Evolutionary conservation across 805 yeast genomes (phyloP), one percentile per base, ranked within the genome.

Genomic region (Candida piceae): DNA sequence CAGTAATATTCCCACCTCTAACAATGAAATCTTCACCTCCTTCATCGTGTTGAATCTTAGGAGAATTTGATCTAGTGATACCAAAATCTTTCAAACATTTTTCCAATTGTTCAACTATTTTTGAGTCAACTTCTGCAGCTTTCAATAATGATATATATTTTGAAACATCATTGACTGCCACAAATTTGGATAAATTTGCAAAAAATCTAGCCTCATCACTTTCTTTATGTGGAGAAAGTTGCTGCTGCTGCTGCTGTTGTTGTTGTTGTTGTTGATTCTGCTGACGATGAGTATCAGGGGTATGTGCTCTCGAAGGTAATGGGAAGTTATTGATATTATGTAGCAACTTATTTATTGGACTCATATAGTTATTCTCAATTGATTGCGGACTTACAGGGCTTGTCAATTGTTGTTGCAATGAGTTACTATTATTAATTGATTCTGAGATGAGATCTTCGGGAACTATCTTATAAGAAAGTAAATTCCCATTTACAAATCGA

Each of bases 121-220:
- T 66, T 2, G 47, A 24, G 12, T 63, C 57, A n/a, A 64, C 47
- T 0, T 53, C 49, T 2, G 48, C 44, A 1, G 44, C 30, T 23
- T 60, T 51, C 20, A 76, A 50, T n/a, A 52, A 55, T 1, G 48
- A 36, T 9, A 75, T 55, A 42, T 72, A 76, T 1, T 45, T 30
- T 3, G 55, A 36, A 23, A 70, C 60, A 35, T 64, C 66, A 3
- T 53, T 40, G 16, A 50, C 35, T 2, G 62, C 52, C 1, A 59
- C 45, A 19, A 27, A 37, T 5, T 31, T 41, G 7, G 55, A 38
- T 29, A 55, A 35, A 4, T 38, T 40, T 4, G 29, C 28, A 42
- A 58, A 52, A 20, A 47, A 38, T 16, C 24, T 16, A 4, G 33
- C 31, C 7, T 32, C 35, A 3, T 24, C 17, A 13, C 38, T 41